Conservation (phyloP, 805 yeast species). For the Barnettozyma californica region DNA sequence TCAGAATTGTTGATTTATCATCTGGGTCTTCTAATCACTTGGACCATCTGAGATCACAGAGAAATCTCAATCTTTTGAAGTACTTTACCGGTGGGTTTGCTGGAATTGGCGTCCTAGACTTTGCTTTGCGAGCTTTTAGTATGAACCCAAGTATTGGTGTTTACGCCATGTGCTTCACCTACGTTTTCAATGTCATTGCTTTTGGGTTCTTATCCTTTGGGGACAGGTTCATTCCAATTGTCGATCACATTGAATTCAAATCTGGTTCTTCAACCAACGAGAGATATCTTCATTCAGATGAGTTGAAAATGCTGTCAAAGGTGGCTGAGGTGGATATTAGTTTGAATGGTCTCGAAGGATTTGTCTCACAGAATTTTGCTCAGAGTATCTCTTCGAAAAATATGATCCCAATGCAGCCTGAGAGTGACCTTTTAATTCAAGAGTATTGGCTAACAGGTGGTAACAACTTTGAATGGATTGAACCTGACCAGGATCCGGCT, state of each 20-base stretch:
- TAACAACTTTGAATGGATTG: slow-evolving; percentile 83
- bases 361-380: slow-evolving; percentile 14
- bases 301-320: slow-evolving; percentile 59
- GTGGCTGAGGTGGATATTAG: slow-evolving; percentile 54
- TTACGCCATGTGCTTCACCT: slow-evolving; percentile 44
- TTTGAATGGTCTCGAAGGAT: slow-evolving; percentile 19
- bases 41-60: slow-evolving; percentile 27
- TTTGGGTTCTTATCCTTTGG: slow-evolving; percentile 44
- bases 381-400: slow-evolving; percentile 6
- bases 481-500: slow-evolving; percentile 88
- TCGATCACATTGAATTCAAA: slow-evolving; percentile 54
- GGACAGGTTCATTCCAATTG: slow-evolving; percentile 46
- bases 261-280: slow-evolving; percentile 58
- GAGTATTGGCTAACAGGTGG: slow-evolving; percentile 89
- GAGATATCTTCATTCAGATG: slow-evolving; percentile 64
- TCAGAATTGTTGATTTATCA: slow-evolving; percentile 54
- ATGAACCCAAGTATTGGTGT: slow-evolving; percentile 26
- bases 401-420: slow-evolving; percentile 36
- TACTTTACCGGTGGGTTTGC: slow-evolving; percentile 31
- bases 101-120: slow-evolving; percentile 40
- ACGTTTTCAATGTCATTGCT: slow-evolving; percentile 42
- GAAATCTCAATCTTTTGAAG: slow-evolving; percentile 30
- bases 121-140: slow-evolving; percentile 31
- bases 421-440: slow-evolving; percentile 62
- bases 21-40: slow-evolving; percentile 52